These are phyloP conservation scores for Euptelea pleiosperma DNA, from an alignment of 164 flowering plant species.

Conservation along the genomic window DNA sequence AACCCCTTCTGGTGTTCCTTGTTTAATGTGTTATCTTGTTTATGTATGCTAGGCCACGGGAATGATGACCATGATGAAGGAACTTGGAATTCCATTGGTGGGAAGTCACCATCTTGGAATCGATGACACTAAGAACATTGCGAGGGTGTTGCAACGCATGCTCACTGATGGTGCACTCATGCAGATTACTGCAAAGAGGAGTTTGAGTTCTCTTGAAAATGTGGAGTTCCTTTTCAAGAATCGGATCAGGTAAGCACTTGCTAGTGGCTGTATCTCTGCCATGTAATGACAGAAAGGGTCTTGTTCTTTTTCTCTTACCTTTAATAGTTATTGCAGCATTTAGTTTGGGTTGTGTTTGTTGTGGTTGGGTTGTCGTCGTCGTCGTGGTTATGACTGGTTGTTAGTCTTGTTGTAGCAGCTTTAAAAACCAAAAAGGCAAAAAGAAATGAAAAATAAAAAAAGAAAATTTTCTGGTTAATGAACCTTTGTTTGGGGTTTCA, in stretches of 20 bases:
- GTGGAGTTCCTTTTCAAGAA: constrained; percentile 69
- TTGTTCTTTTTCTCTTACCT: not conserved
- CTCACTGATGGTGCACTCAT: constrained; percentile 77
- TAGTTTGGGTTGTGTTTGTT: too few relatives aligned
- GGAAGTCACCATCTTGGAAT: constrained; percentile 98
- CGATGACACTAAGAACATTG: constrained; percentile 88
- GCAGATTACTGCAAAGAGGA: constrained; percentile 75
- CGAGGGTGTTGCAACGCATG: constrained; percentile 79
- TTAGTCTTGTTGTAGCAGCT: too few relatives aligned
- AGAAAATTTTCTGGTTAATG: too few relatives aligned
- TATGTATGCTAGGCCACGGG: constrained; percentile 67
- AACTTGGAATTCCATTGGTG: constrained; percentile 49
- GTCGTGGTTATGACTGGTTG: too few relatives aligned
- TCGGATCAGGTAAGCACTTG: constrained; percentile 52
- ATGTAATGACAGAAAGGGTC: too few relatives aligned
- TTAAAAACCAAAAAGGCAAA: too few relatives aligned
- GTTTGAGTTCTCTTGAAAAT: constrained; percentile 29
- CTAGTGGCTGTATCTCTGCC: too few relatives aligned
- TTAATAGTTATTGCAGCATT: too few relatives aligned
- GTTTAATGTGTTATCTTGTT: not conserved
- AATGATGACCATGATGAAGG: constrained; percentile 85
- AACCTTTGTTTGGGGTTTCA: too few relatives aligned
- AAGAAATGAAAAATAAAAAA: too few relatives aligned
- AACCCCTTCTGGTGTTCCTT: too few relatives aligned
- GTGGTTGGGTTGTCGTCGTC: too few relatives aligned